Base-by-base conservation (phyloP, 1,139 yeast genomes). In the Geotrichum phurueaensis region DNA sequence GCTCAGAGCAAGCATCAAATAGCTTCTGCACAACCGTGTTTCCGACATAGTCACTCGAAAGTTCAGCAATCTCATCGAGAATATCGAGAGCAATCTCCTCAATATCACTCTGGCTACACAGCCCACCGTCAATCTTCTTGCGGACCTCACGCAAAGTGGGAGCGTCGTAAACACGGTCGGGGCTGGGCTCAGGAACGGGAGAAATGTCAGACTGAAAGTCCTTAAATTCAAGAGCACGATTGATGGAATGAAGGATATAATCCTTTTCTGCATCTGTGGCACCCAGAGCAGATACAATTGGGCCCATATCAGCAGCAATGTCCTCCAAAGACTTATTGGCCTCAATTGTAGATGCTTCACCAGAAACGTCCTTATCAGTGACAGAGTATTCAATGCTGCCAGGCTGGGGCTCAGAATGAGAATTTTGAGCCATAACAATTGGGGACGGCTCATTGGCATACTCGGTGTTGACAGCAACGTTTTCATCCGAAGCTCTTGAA, bases 1-100 rank as follows among this genome's bases (percentile, higher is more conserved):
- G 79, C 39, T 87, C 84, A 2, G 90, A 83, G 56, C 92, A 83
- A 59, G 81, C 76, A 59, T 89, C 87, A 70, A 92, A 92, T 51
- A 94, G 75, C 72, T 91, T 92, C 74, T 94, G 99, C 18, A 94
- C 96, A 58, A 95, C 89, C 0, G 99, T 94, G 71, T 94, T 94
- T 25, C 99, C 99, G 63, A 95, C 79, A 70, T 94, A 94, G 73
- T 94, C 99, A 64, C 94, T 86, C 51, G 97, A 85, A 61, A 94
- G 79, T 71, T 90, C 96, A 0, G 98, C 96, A 64, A 95, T 80
- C 73, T 94, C 98, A 65, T 85, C 87, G 66, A 89, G 76, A 94
- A 94, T 89, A 5, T 91, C 88, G 57, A 90, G 72, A 15, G 96
- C 91, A 57, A 91, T 77, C 65, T 86, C 94, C 71, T 92, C 98